A percentile compares a stretch with the other conserved stretches of the same genome.
Conservation (phyloP, 2,329 filamentous ascomycete genomes). For the Westerdykella aurantiaca region DNA sequence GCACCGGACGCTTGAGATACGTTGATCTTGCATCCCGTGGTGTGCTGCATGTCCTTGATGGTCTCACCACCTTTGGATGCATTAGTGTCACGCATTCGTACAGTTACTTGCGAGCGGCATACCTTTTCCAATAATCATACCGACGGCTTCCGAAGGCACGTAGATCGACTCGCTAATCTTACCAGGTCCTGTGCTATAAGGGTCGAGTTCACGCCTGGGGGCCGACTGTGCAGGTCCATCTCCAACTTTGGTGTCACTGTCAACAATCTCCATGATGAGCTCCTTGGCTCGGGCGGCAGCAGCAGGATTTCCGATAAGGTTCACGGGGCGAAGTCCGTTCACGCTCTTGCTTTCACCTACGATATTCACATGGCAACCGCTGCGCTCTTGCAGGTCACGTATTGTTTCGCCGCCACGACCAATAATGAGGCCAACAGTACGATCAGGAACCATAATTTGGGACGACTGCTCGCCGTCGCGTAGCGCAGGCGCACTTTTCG, state of each 20-base stretch:
- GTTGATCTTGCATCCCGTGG: slow-evolving; percentile 89
- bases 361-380: slow-evolving; percentile 93
- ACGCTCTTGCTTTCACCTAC: slow-evolving; percentile 89
- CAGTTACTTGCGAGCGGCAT: slow-evolving; percentile 4
- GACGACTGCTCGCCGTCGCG: slow-evolving; percentile 78
- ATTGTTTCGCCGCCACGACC: slow-evolving; percentile 92
- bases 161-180: slow-evolving; percentile 78
- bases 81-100: slow-evolving; percentile 11
- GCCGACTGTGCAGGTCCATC: slow-evolving; percentile 24
- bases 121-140: slow-evolving; percentile 93
- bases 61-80: slow-evolving; percentile 64
- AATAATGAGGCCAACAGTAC: slow-evolving; percentile 88
- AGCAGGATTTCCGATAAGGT: slow-evolving; percentile 73
- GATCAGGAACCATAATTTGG: slow-evolving; percentile 92
- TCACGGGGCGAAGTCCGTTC: slow-evolving; percentile 82
- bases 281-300: slow-evolving; percentile 76
- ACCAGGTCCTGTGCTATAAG: slow-evolving; percentile 41
- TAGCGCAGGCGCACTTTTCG: slow-evolving; percentile 43
- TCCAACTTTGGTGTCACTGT: slow-evolving; percentile 67
- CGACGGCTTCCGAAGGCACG: slow-evolving; percentile 84
- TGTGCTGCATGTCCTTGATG: slow-evolving; percentile 87
- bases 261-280: slow-evolving; percentile 87
- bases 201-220: slow-evolving; percentile 34
- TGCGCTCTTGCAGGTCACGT: slow-evolving; percentile 82
- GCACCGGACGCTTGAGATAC: slow-evolving; percentile 75